phyloP scores from a whole-genome alignment of 164 flowering plant genomes.

The Saururus chinensis region DNA sequence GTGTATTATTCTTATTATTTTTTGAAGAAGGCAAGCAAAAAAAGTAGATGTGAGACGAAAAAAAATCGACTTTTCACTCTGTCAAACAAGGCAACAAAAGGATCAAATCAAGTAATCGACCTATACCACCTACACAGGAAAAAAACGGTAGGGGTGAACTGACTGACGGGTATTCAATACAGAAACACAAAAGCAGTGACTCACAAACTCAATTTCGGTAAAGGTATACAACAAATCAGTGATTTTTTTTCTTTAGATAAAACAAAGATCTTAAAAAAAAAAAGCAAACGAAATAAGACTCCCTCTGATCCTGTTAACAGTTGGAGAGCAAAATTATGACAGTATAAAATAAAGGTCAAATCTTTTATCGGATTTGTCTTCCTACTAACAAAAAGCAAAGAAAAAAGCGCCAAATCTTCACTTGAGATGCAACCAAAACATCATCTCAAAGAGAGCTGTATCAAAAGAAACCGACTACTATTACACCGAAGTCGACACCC shows the following conservation, averaged over 20 bases:
- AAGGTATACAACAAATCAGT: neutral
- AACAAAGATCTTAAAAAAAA: too few relatives aligned
- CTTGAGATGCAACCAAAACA: slow-evolving; percentile 8
- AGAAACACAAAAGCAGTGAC: neutral
- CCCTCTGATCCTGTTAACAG: neutral
- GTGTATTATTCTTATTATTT: neutral
- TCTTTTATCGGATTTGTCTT: neutral
- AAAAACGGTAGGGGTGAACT: neutral
- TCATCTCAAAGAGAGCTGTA: neutral
- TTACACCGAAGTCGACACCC: neutral
- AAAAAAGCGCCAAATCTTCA: neutral
- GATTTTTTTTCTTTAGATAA: neutral
- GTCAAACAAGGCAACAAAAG: neutral
- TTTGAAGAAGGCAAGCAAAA: neutral
- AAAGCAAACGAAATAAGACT: neutral
- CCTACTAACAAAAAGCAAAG: neutral
- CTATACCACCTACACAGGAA: neutral
- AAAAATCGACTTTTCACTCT: neutral
- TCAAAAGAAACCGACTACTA: neutral
- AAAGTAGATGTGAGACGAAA: neutral
- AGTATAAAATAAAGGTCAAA: neutral
- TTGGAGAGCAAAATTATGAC: neutral
- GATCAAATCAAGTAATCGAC: slow-evolving; percentile 1
- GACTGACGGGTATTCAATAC: neutral
- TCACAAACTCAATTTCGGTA: neutral